phyloP scores from a whole-genome alignment of 179 eudicot genomes.

The Gypsophila paniculata region DNA sequence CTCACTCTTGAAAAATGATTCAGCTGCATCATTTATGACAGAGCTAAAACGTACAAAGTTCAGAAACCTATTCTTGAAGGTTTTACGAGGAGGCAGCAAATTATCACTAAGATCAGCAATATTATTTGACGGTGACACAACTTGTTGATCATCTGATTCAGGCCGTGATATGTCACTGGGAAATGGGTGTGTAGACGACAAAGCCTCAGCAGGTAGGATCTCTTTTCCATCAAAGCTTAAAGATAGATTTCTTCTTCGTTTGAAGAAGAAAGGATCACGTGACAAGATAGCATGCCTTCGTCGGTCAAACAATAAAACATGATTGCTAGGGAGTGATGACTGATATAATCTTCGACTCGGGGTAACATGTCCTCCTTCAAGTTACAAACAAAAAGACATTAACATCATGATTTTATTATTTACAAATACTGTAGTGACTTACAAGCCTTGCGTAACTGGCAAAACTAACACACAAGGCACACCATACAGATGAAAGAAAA shows the following conservation, averaged over 20 bases:
- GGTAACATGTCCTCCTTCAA: slow-evolving; percentile 37
- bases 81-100: slow-evolving; percentile 30
- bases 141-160: slow-evolving; percentile 27
- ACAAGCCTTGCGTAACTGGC: neutral
- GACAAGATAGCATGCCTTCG: slow-evolving; percentile 26
- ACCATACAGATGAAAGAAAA: no score
- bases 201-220: slow-evolving; percentile 32
- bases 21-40: slow-evolving; percentile 64
- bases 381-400: no score
- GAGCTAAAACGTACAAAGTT: slow-evolving; percentile 66
- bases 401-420: neutral
- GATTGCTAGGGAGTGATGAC: slow-evolving; percentile 25
- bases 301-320: slow-evolving; percentile 27
- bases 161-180: slow-evolving; percentile 36
- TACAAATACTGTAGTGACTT: neutral
- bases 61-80: slow-evolving; percentile 66
- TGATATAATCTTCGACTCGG: slow-evolving; percentile 22
- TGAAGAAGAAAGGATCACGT: slow-evolving; percentile 29
- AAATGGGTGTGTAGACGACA: slow-evolving; percentile 42
- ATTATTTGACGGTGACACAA: slow-evolving; percentile 21
- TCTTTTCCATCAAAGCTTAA: slow-evolving; percentile 23
- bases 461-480: neutral
- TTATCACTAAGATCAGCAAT: slow-evolving; percentile 14
- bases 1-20: slow-evolving; percentile 97
- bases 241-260: slow-evolving; percentile 28